These are phyloP conservation scores for Prunus yedoensis DNA, from an alignment of 331 rosid genomes.

Conservation along the genomic window DNA sequence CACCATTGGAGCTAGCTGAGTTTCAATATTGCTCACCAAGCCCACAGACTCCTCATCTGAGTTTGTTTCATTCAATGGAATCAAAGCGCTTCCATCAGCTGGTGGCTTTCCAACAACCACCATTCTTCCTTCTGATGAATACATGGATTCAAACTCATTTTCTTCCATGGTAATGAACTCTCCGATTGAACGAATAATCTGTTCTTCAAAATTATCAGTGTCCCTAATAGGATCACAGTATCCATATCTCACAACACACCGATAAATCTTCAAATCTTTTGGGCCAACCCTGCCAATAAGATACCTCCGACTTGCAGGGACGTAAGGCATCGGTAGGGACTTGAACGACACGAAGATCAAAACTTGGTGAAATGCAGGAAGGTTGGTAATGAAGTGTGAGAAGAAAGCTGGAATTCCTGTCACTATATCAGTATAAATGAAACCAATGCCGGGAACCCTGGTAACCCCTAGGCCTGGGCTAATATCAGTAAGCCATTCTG, in stretches of 20 bases:
- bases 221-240: slow-evolving; percentile 66
- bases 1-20: slow-evolving; percentile 35
- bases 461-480: slow-evolving; percentile 73
- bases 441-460: slow-evolving; percentile 80
- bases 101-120: slow-evolving; percentile 58
- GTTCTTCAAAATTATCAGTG: slow-evolving; percentile 65
- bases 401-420: slow-evolving; percentile 84
- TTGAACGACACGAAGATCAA: slow-evolving; percentile 77
- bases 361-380: slow-evolving; percentile 82
- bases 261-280: slow-evolving; percentile 55
- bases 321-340: slow-evolving; percentile 61
- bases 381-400: slow-evolving; percentile 77
- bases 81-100: slow-evolving; percentile 48
- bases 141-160: slow-evolving; percentile 48
- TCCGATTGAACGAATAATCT: slow-evolving; percentile 68
- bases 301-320: slow-evolving; percentile 57
- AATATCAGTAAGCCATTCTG: slow-evolving; percentile 66
- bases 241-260: slow-evolving; percentile 76
- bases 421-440: slow-evolving; percentile 69
- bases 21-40: slow-evolving; percentile 29
- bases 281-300: slow-evolving; percentile 77
- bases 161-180: slow-evolving; percentile 67
- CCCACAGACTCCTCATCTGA: slow-evolving; percentile 6
- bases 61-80: slow-evolving; percentile 43
- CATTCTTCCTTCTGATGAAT: slow-evolving; percentile 53